phyloP scores from a whole-genome alignment of 805 yeast genomes.

The Myxozyma sirexii region DNA sequence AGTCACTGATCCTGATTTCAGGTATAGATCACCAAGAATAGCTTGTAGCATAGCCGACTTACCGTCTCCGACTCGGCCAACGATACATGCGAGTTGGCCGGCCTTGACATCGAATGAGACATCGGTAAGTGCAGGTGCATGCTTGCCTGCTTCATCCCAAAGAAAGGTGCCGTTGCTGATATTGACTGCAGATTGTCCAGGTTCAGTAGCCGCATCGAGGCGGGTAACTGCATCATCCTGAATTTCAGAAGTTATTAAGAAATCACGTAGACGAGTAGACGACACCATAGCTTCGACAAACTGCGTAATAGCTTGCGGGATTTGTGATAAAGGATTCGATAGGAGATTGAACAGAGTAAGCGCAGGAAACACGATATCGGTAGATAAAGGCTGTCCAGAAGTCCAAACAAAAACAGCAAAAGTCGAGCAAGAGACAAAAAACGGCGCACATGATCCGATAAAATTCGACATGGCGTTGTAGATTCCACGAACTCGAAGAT shows the following conservation, averaged over 20 bases:
- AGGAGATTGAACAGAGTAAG: slow-evolving; percentile 82
- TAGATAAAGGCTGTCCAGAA: slow-evolving; percentile 67
- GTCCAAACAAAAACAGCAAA: slow-evolving; percentile 76
- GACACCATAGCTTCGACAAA: slow-evolving; percentile 77
- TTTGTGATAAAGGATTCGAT: slow-evolving; percentile 84
- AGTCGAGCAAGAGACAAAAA: slow-evolving; percentile 83
- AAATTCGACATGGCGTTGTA: slow-evolving; percentile 70
- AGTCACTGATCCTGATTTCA: slow-evolving; percentile 68
- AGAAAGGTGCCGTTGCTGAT: slow-evolving; percentile 44
- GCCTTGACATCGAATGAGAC: slow-evolving; percentile 64
- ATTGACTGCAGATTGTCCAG: slow-evolving; percentile 62
- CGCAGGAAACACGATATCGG: slow-evolving; percentile 88
- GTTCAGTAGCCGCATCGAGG: slow-evolving; percentile 59
- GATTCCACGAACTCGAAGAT: slow-evolving; percentile 71
- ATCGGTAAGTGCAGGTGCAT: slow-evolving; percentile 57
- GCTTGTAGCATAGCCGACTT: slow-evolving; percentile 81
- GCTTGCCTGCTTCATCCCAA: slow-evolving; percentile 75
- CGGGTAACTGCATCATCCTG: slow-evolving; percentile 72
- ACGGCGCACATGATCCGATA: slow-evolving; percentile 84
- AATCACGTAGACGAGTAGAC: slow-evolving; percentile 61
- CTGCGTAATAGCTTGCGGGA: slow-evolving; percentile 86
- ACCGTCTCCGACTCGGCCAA: slow-evolving; percentile 91
- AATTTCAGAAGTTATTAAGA: slow-evolving; percentile 70
- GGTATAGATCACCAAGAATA: slow-evolving; percentile 78
- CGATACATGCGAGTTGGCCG: slow-evolving; percentile 79